A percentile compares a stretch with the other conserved stretches of the same genome.
Evolutionary conservation across 129 eudicot genomes (phyloP).

Genomic region (Sambucus nigra): DNA sequence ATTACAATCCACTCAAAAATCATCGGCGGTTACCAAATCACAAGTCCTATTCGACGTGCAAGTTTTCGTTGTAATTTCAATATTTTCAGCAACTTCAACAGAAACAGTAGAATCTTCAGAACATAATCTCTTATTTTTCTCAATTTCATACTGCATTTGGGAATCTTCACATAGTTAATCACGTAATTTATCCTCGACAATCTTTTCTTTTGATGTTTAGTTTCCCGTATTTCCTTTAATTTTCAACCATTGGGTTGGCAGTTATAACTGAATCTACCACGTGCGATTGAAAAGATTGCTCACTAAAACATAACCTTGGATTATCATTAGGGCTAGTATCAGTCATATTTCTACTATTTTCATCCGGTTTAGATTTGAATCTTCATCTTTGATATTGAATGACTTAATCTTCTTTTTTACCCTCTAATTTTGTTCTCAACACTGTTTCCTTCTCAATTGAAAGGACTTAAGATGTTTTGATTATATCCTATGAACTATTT

Average conservation of each 20-base stretch:
- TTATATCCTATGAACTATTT: conserved; percentile 9
- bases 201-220: background rate
- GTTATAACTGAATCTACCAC: conserved; percentile 11
- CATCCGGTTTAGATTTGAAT: conserved; percentile 30
- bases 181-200: conserved; percentile 5
- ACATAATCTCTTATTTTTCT: background rate
- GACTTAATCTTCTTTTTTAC: conserved; percentile 29
- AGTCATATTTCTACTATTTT: background rate
- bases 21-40: conserved; percentile 7
- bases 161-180: background rate
- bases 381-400: conserved; percentile 65
- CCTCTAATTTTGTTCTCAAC: conserved; percentile 19
- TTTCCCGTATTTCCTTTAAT: conserved; percentile 1
- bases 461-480: conserved; percentile 18
- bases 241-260: conserved; percentile 14
- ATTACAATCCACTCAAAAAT: conserved; percentile 1
- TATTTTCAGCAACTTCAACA: conserved; percentile 14
- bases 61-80: conserved; percentile 12
- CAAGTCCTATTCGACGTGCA: conserved; percentile 8
- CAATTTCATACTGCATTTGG: background rate
- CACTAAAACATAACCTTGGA: background rate
- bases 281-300: conserved; percentile 19
- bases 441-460: conserved; percentile 20
- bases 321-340: conserved; percentile 1
- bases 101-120: conserved; percentile 17